Evolutionary conservation across 768 basidiomycete species (phyloP), one percentile per base, ranked within the genome.

Genomic region (Kwoniella dendrophila): DNA sequence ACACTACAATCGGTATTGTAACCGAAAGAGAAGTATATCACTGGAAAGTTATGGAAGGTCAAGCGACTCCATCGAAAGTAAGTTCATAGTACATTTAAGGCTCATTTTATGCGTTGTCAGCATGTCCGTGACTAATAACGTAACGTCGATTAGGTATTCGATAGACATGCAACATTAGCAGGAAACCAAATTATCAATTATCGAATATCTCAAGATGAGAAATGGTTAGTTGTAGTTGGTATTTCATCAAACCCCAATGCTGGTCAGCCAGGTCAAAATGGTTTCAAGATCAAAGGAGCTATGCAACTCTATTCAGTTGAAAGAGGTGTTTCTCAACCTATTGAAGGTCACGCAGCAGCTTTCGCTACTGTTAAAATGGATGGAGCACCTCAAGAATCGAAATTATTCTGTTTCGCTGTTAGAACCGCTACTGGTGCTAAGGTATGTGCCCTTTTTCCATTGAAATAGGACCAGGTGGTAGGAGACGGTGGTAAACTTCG

Each of bases 101-200:
- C 55, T 2, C 51, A 87, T 88, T 68, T 71, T 81, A 40, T 89
- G 92, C 80, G 81, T 84, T 12, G 44, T 47, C 66, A 88, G 87
- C 2, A 24, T 38, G 8, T 38, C 18, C 36, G 88, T 90, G 1
- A 80, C 88, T 24, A 32, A 56, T 11, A 20, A 4, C 22, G 14
- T 38, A 38, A 22, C 47, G 16, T 29, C 5, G 20, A 18, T 82
- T 92, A 98, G 84, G 85, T 96, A 47, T 98, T 98, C 70, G 96
- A 99, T 82, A 88, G 96, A 36, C 95, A 98, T 78, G 86, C 91
- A 1, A 89, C 91, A n/a, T 87, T 98, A 60, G 85, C 87, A 57
- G 93, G 92, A 51, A 87, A 91, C 61, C 96, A 98, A 80, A 98
- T 99, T 62, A 99, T 98, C 83, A 98, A 98, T 82, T 98, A 99